Evolutionary conservation across 768 basidiomycete species (phyloP), one percentile per base, ranked within the genome.

Genomic region (Suillus clintonianus): DNA sequence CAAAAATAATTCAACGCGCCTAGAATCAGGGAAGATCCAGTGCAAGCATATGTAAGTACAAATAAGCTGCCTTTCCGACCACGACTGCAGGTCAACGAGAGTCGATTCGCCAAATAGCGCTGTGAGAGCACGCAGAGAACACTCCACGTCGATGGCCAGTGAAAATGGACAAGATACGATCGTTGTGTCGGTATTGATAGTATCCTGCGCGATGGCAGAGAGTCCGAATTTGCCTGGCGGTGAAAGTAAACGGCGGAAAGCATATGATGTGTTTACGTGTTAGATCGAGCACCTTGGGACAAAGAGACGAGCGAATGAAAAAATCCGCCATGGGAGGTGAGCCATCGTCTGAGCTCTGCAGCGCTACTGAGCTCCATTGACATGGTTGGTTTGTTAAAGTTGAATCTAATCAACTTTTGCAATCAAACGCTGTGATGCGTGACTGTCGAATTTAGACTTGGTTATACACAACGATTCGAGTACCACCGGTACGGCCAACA

Each of bases 91-190:
- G 17, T 54, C 56, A 8, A 60, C 11, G 7, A 61, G 58, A 11
- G 57, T 60, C 5, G 63, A 67, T 13, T 68, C 70, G 24, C 70
- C 71, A 32, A 89, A 68, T 19, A 88, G 48, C 0, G 68, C 42
- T n/a, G 68, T 64, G 30, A 93, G 68, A 1, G 85, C 84, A 1
- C 67, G 64, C 58, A 73, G 71, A 3, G 89, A 80, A 0, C 79
- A 47, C 36, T 82, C 74, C n/a, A 82, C 80, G 0, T 90, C 90
- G 65, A 94, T 82, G 36, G 84, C 82, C 22, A 93, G 79, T 2
- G 79, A 74, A 68, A 91, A 86, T 0, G 92, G 91, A 66, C 89
- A 91, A 0, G 86, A 83, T 19, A 89, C 87, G 57, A 91, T 80
- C 14, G 77, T 80, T 10, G 81, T 76, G 67, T 91, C 86, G 7